Percentiles rank a stretch among this genome's conserved stretches.
phyloP scores from a whole-genome alignment of 495 filamentous ascomycete genomes.

The Amniculicola lignicola region DNA sequence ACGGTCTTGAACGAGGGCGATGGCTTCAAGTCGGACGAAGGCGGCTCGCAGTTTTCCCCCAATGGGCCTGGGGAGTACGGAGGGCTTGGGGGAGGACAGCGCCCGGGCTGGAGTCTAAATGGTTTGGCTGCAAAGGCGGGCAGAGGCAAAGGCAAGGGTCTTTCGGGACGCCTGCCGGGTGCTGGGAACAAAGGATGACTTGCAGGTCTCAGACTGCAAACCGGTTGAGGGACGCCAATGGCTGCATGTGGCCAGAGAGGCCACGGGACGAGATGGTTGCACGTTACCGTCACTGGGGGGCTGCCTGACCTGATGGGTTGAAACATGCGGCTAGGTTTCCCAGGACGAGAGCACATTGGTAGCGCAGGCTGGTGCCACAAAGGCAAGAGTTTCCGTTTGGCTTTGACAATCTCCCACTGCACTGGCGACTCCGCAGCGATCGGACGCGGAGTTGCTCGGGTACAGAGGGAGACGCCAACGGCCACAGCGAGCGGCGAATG shows the following conservation, averaged over 20 bases:
- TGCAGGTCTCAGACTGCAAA: slow-evolving; percentile 20
- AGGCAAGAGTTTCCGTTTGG: slow-evolving; percentile 23
- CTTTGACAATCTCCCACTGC: not conserved
- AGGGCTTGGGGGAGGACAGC: slow-evolving; percentile 7
- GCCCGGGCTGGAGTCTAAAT: slow-evolving; percentile 17
- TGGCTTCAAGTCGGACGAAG: slow-evolving; percentile 44
- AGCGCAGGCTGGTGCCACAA: slow-evolving; percentile 13
- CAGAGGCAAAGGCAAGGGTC: slow-evolving; percentile 31
- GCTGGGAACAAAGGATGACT: slow-evolving; percentile 35
- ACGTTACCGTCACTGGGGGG: slow-evolving; percentile 32
- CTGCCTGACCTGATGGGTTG: slow-evolving; percentile 19
- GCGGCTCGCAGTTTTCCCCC: slow-evolving; percentile 26
- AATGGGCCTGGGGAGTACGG: slow-evolving; percentile 13
- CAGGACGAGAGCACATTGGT: slow-evolving; percentile 7
- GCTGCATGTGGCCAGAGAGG: slow-evolving; percentile 11
- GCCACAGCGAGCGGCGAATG: slow-evolving; percentile 1
- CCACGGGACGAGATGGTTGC: slow-evolving; percentile 18
- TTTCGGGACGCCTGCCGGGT: slow-evolving; percentile 23
- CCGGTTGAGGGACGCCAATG: slow-evolving; percentile 21
- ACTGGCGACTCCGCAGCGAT: slow-evolving; percentile 22
- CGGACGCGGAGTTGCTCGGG: slow-evolving; percentile 32
- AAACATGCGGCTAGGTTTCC: slow-evolving; percentile 28
- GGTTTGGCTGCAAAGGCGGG: slow-evolving; percentile 14
- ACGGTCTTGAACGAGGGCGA: slow-evolving; percentile 44
- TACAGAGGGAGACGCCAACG: slow-evolving; percentile 4